phyloP scores from a whole-genome alignment of 257 asterid genomes.

The Leptodermis oblonga region DNA sequence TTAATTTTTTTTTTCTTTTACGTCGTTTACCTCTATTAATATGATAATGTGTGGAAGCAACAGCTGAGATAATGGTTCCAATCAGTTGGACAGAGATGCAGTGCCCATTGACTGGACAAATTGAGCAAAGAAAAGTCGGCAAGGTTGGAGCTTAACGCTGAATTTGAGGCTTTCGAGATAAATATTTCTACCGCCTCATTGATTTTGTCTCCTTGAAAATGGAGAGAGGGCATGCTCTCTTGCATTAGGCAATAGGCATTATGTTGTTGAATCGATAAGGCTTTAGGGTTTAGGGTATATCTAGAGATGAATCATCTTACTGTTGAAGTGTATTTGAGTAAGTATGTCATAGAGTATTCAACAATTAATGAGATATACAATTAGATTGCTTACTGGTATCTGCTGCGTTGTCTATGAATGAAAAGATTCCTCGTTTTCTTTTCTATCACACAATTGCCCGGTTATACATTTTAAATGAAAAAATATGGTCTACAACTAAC shows the following conservation, averaged over 20 bases:
- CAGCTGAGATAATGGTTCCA: constrained; percentile 88
- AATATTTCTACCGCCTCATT: too few species aligned
- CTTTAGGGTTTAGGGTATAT: not conserved
- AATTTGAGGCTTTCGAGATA: too few species aligned
- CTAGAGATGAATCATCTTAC: not conserved
- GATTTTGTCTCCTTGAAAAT: not conserved
- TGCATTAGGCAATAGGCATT: not conserved
- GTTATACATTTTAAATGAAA: too few species aligned
- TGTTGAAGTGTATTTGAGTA: not conserved
- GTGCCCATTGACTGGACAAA: constrained; percentile 83
- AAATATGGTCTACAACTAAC: too few species aligned
- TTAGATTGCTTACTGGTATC: not conserved
- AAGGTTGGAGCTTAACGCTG: constrained; percentile 48
- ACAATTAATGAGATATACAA: too few species aligned
- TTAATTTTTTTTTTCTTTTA: too few species aligned
- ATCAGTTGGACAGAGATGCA: constrained; percentile 97
- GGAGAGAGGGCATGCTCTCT: too few species aligned
- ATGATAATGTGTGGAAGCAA: too few species aligned
- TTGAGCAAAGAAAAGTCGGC: constrained; percentile 87
- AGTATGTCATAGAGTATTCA: too few species aligned
- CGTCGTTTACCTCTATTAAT: too few species aligned
- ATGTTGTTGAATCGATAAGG: not conserved
- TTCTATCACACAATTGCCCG: too few species aligned
- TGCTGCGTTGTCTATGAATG: not conserved
- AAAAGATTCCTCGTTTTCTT: too few species aligned